Evolutionary conservation across 352 stramenopile species (phyloP).

Genomic region (Blastocystis sp.): DNA sequence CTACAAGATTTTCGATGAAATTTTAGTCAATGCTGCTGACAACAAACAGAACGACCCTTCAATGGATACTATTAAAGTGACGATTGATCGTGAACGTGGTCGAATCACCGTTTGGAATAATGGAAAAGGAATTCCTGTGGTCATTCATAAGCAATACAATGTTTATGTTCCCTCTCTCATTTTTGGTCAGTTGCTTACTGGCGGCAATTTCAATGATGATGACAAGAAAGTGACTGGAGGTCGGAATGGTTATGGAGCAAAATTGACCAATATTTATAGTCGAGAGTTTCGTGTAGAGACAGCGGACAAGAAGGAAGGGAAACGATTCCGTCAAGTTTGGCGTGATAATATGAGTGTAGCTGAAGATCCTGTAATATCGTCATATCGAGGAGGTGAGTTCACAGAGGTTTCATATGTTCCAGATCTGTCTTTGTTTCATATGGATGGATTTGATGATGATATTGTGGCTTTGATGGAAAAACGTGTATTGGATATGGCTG

Average conservation of each 20-base stretch:
- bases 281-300: constrained; percentile 96
- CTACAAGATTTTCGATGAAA: constrained; percentile 98
- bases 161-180: constrained; percentile 94
- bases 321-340: constrained; percentile 81
- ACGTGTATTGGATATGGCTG: constrained; percentile 88
- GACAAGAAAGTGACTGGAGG: constrained; percentile 86
- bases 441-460: constrained; percentile 79
- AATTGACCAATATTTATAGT: constrained; percentile 99
- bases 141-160: constrained; percentile 88
- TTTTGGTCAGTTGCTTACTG: constrained; percentile 91
- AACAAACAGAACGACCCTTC: constrained; percentile 98
- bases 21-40: constrained; percentile 97
- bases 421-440: constrained; percentile 84
- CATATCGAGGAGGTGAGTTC: constrained; percentile 71
- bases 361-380: constrained; percentile 76
- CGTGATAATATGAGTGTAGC: constrained; percentile 85
- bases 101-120: constrained; percentile 93
- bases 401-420: constrained; percentile 91
- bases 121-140: constrained; percentile 86
- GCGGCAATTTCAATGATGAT: constrained; percentile 94
- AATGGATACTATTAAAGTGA: constrained; percentile 86
- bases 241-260: constrained; percentile 92
- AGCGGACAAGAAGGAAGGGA: constrained; percentile 80
- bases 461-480: constrained; percentile 90
- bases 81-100: constrained; percentile 80